These are phyloP conservation scores for Caloboletus firmus DNA, from an alignment of 1,284 basidiomycete species.

Conservation along the genomic window DNA sequence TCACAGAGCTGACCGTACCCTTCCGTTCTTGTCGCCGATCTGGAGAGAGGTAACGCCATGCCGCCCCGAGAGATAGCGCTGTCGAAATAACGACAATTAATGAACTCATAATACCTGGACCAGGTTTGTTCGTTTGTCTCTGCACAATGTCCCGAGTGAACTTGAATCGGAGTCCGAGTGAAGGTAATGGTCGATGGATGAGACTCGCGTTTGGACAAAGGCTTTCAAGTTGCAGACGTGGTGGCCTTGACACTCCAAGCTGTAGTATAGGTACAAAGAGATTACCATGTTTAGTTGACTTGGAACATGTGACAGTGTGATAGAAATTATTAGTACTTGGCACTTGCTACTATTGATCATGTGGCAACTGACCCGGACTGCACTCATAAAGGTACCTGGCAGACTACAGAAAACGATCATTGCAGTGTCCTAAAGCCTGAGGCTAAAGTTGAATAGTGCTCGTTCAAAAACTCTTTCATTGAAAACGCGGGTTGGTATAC, in stretches of 20 bases:
- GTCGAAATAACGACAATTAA: slow-evolving; percentile 15
- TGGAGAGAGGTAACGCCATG: slow-evolving; percentile 24
- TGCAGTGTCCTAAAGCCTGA: no score
- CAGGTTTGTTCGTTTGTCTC: not conserved
- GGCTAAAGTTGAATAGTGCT: no score
- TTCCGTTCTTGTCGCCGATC: slow-evolving; percentile 2
- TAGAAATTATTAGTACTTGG: no score
- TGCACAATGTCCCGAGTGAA: not conserved
- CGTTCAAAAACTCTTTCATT: no score
- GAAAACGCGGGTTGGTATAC: no score
- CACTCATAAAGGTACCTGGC: no score
- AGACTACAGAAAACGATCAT: no score
- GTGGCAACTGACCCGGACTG: not conserved
- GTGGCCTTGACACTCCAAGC: not conserved
- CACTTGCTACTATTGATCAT: not conserved
- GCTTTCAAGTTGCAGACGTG: not conserved
- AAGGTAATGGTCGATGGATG: not conserved
- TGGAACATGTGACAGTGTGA: not conserved
- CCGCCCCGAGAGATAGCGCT: slow-evolving; percentile 15
- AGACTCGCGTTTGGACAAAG: not conserved
- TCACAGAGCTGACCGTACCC: not conserved
- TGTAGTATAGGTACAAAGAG: not conserved
- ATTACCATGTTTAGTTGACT: not conserved
- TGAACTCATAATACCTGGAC: slow-evolving; percentile 5
- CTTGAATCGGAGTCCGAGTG: not conserved